Conservation (phyloP, 257 asterid genomes). For the Buddleja alternifolia region DNA sequence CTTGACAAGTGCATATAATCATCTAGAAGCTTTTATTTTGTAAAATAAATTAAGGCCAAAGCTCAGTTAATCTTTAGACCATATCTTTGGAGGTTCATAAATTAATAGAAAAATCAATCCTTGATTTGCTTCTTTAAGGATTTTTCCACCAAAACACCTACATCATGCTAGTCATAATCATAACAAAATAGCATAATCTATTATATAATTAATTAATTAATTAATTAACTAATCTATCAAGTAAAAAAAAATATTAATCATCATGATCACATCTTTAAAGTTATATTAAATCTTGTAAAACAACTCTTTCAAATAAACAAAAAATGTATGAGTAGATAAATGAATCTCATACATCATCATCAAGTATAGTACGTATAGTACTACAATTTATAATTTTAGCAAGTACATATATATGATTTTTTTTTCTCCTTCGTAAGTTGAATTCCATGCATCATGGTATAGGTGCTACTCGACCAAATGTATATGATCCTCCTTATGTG, state of each 20-base stretch:
- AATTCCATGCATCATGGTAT: no score
- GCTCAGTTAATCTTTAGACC: conserved; percentile 13
- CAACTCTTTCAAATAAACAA: conserved; percentile 12
- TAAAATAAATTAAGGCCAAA: neutral
- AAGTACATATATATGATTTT: neutral
- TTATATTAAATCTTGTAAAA: neutral
- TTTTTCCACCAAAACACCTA: conserved; percentile 11
- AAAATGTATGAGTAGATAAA: neutral
- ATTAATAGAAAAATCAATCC: conserved; percentile 15
- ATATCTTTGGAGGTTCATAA: conserved; percentile 8
- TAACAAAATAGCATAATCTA: conserved; percentile 6
- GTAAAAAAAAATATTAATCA: conserved; percentile 8
- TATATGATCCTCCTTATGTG: no score
- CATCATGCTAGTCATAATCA: conserved; percentile 34
- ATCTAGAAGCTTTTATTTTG: neutral
- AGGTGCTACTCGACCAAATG: no score
- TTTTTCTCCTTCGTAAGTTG: neutral
- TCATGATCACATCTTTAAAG: neutral
- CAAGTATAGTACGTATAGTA: conserved; percentile 20
- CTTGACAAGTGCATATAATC: no score
- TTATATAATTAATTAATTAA: conserved; percentile 1
- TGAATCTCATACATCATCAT: neutral
- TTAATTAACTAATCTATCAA: conserved; percentile 20
- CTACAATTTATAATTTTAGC: neutral
- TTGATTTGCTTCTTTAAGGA: conserved; percentile 25